Base-by-base conservation (phyloP, 345 rosid genomes). In the Limnanthes douglasii region DNA sequence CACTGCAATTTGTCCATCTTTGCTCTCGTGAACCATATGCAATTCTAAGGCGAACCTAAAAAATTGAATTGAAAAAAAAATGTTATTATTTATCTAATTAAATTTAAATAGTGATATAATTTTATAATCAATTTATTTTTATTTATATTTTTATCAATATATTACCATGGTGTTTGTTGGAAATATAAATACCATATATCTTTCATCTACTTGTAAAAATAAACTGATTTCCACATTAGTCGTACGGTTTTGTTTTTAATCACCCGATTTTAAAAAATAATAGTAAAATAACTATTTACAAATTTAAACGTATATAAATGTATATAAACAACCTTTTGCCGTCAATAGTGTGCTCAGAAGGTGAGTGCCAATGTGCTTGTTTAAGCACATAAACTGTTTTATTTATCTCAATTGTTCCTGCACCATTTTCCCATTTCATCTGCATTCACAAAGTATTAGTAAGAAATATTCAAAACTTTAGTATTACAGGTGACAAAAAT, bases 291-390 rank as follows among this genome's bases (percentile, higher is more conserved):
- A 19, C 17, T 17, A 9, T 6, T 17, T 3, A 2, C 6, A 3
- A n/a, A n/a, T n/a, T n/a, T n/a, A n/a, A n/a, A n/a, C n/a, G n/a
- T n/a, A n/a, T n/a, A n/a, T n/a, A n/a, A n/a, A n/a, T n/a, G n/a
- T n/a, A n/a, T n/a, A n/a, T n/a, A n/a, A n/a, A n/a, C n/a, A 11
- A 66, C 85, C 83, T 80, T 32, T 59, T 61, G 46, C 83, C 80
- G 36, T 80, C 61, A 51, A 85, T 44, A 27, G 78, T 57, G 12
- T 80, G 90, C 64, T 80, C 90, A 5, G 93, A 80, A 40, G 90
- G 90, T 2, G 90, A 54, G 50, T 80, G 86, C 93, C 96, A 85
- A 37, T 85, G 96, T 39, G 50, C 31, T 51, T 76, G 90, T 24
- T 54, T 62, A 27, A 85, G 93, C 24, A 56, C 25, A 51, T 57